These are phyloP conservation scores for Pythium apleroticum DNA, from an alignment of 352 stramenopile genomes.

Conservation along the genomic window DNA sequence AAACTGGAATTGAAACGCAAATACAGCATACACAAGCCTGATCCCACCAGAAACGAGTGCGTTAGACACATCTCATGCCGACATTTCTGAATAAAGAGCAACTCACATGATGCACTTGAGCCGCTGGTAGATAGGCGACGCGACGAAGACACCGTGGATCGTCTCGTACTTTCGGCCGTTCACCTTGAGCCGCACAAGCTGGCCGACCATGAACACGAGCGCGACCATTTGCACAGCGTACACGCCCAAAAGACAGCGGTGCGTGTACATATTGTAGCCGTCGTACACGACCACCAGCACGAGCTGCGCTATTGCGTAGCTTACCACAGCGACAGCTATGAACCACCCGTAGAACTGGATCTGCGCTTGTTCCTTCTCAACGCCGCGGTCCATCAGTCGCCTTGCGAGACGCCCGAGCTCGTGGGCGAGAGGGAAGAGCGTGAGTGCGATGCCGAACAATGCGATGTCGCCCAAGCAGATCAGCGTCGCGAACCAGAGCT, in stretches of 20 bases:
- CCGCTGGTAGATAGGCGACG: slow-evolving; percentile 64
- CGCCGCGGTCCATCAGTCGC: slow-evolving; percentile 65
- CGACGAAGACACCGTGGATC: slow-evolving; percentile 60
- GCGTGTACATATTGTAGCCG: slow-evolving; percentile 58
- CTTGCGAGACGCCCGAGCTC: slow-evolving; percentile 58
- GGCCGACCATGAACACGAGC: slow-evolving; percentile 51
- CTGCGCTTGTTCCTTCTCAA: slow-evolving; percentile 35
- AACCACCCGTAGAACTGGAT: slow-evolving; percentile 51
- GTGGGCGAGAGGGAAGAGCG: slow-evolving; percentile 51
- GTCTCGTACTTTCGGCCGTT: slow-evolving; percentile 62
- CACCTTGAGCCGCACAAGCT: slow-evolving; percentile 46
- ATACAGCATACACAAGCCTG: slow-evolving; percentile 60
- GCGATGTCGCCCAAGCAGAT: slow-evolving; percentile 35
- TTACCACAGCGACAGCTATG: slow-evolving; percentile 5
- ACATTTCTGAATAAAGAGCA: neutral
- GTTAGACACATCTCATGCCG: neutral
- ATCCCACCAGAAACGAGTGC: too few species aligned
- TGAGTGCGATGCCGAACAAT: slow-evolving; percentile 51
- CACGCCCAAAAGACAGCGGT: slow-evolving; percentile 36
- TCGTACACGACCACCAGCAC: slow-evolving; percentile 30
- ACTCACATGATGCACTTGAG: slow-evolving; percentile 67
- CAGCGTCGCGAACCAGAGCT: neutral
- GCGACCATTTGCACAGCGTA: slow-evolving; percentile 52
- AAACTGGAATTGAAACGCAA: slow-evolving; percentile 59
- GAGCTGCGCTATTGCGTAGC: neutral